These are phyloP conservation scores for Arthroderma sp. DNA, from an alignment of 2,329 filamentous ascomycete genomes.

Conservation along the genomic window DNA sequence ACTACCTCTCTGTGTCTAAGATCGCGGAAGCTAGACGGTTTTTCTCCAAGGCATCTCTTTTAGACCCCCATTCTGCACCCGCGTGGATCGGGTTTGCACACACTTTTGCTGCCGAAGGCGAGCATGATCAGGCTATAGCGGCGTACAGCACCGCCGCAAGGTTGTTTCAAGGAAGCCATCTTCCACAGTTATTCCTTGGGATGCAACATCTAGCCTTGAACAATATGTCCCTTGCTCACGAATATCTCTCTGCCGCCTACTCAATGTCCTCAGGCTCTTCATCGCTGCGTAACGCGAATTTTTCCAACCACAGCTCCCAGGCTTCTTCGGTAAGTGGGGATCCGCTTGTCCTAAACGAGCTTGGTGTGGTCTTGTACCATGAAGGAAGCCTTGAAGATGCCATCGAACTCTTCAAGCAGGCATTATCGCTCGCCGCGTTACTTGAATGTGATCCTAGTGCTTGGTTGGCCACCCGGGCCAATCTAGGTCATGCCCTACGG, in stretches of 20 bases:
- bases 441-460: slow-evolving; percentile 71
- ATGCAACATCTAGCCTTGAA: slow-evolving; percentile 98
- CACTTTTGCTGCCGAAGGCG: slow-evolving; percentile 92
- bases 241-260: slow-evolving; percentile 86
- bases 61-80: slow-evolving; percentile 93
- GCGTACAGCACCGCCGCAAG: slow-evolving; percentile 92
- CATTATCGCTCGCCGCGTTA: slow-evolving; percentile 63
- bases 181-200: slow-evolving; percentile 88
- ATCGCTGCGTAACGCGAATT: slow-evolving; percentile 15
- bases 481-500: slow-evolving; percentile 77
- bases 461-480: slow-evolving; percentile 73
- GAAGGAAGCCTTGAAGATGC: slow-evolving; percentile 67
- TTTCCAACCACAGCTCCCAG: slow-evolving; percentile 32
- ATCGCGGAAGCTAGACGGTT: slow-evolving; percentile 89
- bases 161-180: slow-evolving; percentile 89
- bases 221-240: slow-evolving; percentile 84
- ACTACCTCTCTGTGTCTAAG: slow-evolving; percentile 80
- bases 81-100: slow-evolving; percentile 99
- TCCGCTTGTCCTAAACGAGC: slow-evolving; percentile 83
- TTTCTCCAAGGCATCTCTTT: slow-evolving; percentile 93
- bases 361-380: slow-evolving; percentile 92
- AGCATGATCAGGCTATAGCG: slow-evolving; percentile 95
- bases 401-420: slow-evolving; percentile 61
- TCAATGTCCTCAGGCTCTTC: slow-evolving; percentile 36
- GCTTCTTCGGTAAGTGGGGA: slow-evolving; percentile 40